Percentiles rank a stretch among this genome's conserved stretches.
Conservation (phyloP, 78 protist species). For the Dictyostelium discoideum region DNA sequence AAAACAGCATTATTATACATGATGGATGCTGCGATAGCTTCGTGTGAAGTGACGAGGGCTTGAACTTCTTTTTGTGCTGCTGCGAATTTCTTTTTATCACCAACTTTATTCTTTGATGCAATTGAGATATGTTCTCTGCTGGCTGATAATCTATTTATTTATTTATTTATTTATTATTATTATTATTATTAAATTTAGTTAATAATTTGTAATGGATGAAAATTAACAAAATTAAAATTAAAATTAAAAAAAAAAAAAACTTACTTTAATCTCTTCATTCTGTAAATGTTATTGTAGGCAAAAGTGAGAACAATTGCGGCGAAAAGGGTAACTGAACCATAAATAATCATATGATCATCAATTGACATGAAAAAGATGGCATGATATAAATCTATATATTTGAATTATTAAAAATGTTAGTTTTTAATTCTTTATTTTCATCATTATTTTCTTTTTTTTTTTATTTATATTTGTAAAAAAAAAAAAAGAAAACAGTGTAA, state of each 20-base stretch:
- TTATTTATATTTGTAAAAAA: too few relatives aligned
- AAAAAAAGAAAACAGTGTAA: not conserved
- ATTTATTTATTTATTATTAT: not conserved
- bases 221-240: not conserved
- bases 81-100: slow-evolving; percentile 39
- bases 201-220: not conserved
- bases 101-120: not conserved
- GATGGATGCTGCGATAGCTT: slow-evolving; percentile 59
- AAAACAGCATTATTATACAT: slow-evolving; percentile 73
- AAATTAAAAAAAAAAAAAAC: not conserved
- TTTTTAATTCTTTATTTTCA: not conserved
- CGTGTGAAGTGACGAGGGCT: slow-evolving; percentile 61
- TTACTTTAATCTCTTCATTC: slow-evolving; percentile 65
- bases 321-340: slow-evolving; percentile 68
- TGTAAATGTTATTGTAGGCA: slow-evolving; percentile 72
- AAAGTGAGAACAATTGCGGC: slow-evolving; percentile 55
- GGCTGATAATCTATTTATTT: slow-evolving; percentile 16
- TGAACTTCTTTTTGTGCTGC: slow-evolving; percentile 69
- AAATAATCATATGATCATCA: slow-evolving; percentile 39
- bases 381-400: slow-evolving; percentile 52
- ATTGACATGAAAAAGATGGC: slow-evolving; percentile 61
- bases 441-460: not conserved
- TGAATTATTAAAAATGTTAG: not conserved
- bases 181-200: not conserved
- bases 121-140: slow-evolving; percentile 38